Evolutionary conservation across 495 filamentous ascomycete species (phyloP), one percentile per base, ranked within the genome.

Genomic region (Cenococcum geophilum): DNA sequence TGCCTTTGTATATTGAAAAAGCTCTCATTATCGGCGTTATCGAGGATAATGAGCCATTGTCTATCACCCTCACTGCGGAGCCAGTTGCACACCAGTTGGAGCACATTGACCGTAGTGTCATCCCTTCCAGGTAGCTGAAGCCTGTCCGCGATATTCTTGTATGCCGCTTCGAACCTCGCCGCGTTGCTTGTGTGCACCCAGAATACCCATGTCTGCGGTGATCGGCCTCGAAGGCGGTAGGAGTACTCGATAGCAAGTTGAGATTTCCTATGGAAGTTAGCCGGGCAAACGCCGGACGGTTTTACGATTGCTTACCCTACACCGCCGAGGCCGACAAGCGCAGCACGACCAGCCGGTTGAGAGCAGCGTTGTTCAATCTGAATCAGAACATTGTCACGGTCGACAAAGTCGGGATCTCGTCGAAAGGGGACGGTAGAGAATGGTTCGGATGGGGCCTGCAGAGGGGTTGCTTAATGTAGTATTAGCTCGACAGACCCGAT

Each of bases 161-260:
- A 62, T 14, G 47, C 52, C 50, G 71, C 21, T 34, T 71, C 55
- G 55, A 72, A 67, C 16, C 69, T 57, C 6, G 63, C 55, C 16
- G 55, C 51, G 22, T 55, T 70, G 54, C 66, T 62, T 5, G 63
- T 69, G 49, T 70, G 61, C 6, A 72, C 59, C 68, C 66, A 68
- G 54, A 70, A 68, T 14, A 70, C 66, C 56, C 56, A 68, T 4
- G 59, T 68, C 8, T 60, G 21, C 36, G 53, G 59, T n/a, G 65
- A 47, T 4, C 57, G 27, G 22, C 72, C 67, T 62, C 65, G 54
- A 14, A 74, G 61, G 49, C 68, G 67, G 68, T 78, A 79, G 10
- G 69, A 69, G 59, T 76, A 78, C 56, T 78, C 76, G 43, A 83
- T 76, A 1, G 80, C 79, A 54, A 81, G 74, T 58, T 82, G 78